These are phyloP conservation scores for Boletus rubescentipes DNA, from an alignment of 768 basidiomycete species.

Conservation along the genomic window DNA sequence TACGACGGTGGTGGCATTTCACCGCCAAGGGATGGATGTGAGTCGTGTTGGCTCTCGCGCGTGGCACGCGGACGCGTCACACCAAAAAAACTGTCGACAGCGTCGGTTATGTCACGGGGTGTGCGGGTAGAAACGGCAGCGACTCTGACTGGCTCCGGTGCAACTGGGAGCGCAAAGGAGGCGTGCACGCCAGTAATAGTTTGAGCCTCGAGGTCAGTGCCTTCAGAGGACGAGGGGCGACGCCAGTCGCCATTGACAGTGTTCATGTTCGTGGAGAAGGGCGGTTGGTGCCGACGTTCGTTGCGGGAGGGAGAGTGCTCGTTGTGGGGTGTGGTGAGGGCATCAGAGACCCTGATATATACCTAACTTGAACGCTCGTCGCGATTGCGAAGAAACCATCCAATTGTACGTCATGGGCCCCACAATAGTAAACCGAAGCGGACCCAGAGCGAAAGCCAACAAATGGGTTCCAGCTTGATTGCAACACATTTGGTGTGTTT, in stretches of 20 bases:
- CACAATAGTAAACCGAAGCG: too few species aligned
- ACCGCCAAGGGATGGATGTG: not conserved
- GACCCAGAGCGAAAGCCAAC: too few species aligned
- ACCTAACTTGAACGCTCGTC: not conserved
- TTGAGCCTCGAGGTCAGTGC: slow-evolving; percentile 19
- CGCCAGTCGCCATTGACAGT: slow-evolving; percentile 14
- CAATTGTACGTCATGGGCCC: too few species aligned
- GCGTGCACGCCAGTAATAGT: slow-evolving; percentile 3
- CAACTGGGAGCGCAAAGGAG: slow-evolving; percentile 3
- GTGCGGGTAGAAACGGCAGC: slow-evolving; percentile 7
- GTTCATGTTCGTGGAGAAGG: not conserved
- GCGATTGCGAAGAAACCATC: not conserved
- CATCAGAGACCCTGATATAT: not conserved
- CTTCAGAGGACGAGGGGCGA: slow-evolving; percentile 3
- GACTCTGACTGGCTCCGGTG: slow-evolving; percentile 4
- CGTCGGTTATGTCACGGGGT: slow-evolving; percentile 4
- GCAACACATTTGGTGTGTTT: too few species aligned
- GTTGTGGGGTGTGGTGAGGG: not conserved
- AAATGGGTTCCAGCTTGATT: not conserved
- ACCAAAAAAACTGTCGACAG: slow-evolving; percentile 33
- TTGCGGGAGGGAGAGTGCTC: too few species aligned
- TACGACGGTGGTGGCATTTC: slow-evolving; percentile 32
- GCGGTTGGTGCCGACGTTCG: not conserved
- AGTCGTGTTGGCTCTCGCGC: slow-evolving; percentile 35
- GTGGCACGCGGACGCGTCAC: slow-evolving; percentile 23